Evolutionary conservation across 176 grass and related monocot genomes (phyloP).

Genomic region (Elymus sibiricus): DNA sequence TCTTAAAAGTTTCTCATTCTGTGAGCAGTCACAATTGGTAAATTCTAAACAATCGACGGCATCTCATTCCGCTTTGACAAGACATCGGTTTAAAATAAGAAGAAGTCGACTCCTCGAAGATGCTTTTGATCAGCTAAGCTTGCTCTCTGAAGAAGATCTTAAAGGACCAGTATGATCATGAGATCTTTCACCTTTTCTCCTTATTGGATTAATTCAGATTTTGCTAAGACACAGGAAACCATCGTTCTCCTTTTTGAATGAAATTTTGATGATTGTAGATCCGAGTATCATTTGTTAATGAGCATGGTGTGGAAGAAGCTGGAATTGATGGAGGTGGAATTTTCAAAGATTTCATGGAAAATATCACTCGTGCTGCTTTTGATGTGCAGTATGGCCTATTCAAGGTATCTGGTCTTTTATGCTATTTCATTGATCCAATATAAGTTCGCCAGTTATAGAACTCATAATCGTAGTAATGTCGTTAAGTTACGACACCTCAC

Average conservation of each 20-base stretch:
- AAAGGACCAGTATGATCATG: slow-evolving; percentile 74
- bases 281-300: slow-evolving; percentile 84
- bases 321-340: slow-evolving; percentile 99
- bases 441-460: neutral
- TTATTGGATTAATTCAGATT: slow-evolving; percentile 13
- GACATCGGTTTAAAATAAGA: slow-evolving; percentile 89
- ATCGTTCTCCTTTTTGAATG: neutral
- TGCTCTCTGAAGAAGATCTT: slow-evolving; percentile 87
- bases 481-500: neutral
- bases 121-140: slow-evolving; percentile 82
- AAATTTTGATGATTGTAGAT: slow-evolving; percentile 61
- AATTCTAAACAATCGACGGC: slow-evolving; percentile 62
- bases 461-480: slow-evolving; percentile 8
- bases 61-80: slow-evolving; percentile 62
- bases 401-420: slow-evolving; percentile 58
- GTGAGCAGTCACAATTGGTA: slow-evolving; percentile 59
- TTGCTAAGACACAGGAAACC: slow-evolving; percentile 6
- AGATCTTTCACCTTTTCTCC: slow-evolving; percentile 6
- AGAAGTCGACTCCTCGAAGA: slow-evolving; percentile 97
- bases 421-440: slow-evolving; percentile 3
- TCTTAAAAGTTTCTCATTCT: slow-evolving; percentile 19
- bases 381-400: slow-evolving; percentile 94
- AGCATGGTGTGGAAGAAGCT: slow-evolving; percentile 89
- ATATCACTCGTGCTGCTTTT: slow-evolving; percentile 94
- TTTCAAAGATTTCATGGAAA: slow-evolving; percentile 99